Base-by-base conservation (phyloP, 139 green algal genomes). In the Chlorella ohadii region DNA sequence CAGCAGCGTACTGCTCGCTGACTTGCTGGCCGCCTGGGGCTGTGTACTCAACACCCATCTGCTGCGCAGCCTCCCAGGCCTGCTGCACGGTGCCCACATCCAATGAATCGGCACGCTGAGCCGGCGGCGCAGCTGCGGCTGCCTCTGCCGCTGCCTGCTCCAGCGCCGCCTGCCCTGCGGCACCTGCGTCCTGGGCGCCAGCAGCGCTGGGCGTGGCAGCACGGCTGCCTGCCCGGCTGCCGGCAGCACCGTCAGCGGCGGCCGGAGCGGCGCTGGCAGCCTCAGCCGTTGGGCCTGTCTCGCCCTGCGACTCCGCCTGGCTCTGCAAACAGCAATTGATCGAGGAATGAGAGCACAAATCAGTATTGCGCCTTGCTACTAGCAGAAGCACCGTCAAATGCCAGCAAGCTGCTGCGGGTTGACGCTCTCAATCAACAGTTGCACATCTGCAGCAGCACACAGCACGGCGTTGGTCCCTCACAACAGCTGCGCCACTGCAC, bases 11-110 rank as follows among this genome's bases (percentile, higher is more conserved):
- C 65, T 64, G 56, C n/a, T 73, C 61, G 33, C 31, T 63, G 61
- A 74, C 73, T 23, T 82, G 74, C 31, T 77, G 28, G 20, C 31
- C n/a, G 31, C 47, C 22, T 22, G 38, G 19, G 9, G 20, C 51
- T 51, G 73, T 56, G 73, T 80, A 80, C 73, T 80, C 47, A n/a
- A 68, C 0, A 0, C 20, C 51, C 47, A 68, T 68, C 73, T 80
- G 66, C 78, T 74, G 41, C 17, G 38, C 16, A 7, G 56, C 56
- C 75, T 38, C 28, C 77, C 38, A 73, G 39, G 36, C 28, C 38
- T n/a, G 38, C 77, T 73, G 36, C 59, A 83, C 39, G 27, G 78
- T 36, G 34, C 59, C 76, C 38, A 82, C 76, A 28, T 82, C 76
- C 13, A 82, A 25, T 13, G 79, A 84, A 15, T 38, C 44, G 59